Percentiles rank a stretch among this genome's conserved stretches.
Conservation (phyloP, 768 basidiomycete genomes). For the Termitomyces sp. region DNA sequence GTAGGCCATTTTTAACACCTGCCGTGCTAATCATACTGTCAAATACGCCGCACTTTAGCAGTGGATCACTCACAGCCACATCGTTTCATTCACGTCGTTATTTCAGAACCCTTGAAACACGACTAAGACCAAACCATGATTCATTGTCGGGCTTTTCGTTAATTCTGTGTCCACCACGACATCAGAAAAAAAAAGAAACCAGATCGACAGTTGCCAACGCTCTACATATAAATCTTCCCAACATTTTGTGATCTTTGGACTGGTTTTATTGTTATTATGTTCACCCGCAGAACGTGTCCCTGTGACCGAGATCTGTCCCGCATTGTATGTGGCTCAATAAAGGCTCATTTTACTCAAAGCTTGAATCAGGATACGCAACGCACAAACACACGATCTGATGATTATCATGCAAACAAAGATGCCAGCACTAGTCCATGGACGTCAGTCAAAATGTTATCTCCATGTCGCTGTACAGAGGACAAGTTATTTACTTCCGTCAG, state of each 20-base stretch:
- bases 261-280: not conserved
- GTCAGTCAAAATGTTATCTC: not conserved
- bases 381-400: not conserved
- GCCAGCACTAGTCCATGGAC: not conserved
- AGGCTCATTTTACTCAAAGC: not conserved
- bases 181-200: not conserved
- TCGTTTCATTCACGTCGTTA: not conserved
- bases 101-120: not conserved
- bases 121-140: not conserved
- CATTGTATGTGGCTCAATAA: not conserved
- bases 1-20: slow-evolving; percentile 5
- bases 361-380: not conserved
- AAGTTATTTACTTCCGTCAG: not conserved
- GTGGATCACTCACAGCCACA: not conserved
- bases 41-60: not conserved
- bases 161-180: not conserved
- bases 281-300: not conserved
- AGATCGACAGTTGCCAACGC: not conserved
- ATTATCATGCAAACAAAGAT: not conserved
- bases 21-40: not conserved
- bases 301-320: not conserved
- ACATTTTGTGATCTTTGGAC: not conserved
- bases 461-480: not conserved
- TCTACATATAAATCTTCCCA: not conserved
- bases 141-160: not conserved